These are phyloP conservation scores for Cryphonectria radicalis DNA, from an alignment of 2,329 filamentous ascomycete genomes.

Conservation along the genomic window DNA sequence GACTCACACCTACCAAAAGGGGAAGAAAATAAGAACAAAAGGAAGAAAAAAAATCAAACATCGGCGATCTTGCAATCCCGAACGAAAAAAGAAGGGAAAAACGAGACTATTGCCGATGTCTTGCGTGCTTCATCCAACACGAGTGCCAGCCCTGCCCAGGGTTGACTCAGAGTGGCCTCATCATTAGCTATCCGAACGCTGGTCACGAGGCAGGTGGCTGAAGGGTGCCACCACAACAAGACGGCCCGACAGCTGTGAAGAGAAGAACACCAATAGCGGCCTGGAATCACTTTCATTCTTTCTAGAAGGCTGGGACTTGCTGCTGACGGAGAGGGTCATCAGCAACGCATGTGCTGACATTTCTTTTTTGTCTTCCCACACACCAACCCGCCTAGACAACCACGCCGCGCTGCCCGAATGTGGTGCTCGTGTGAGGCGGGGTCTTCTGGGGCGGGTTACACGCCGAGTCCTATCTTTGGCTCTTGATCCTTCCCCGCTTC, in stretches of 20 bases:
- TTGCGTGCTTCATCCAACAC: not conserved
- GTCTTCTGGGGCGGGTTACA: not conserved
- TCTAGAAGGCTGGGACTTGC: not conserved
- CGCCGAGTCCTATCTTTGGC: constrained; percentile 10
- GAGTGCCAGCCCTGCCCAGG: not conserved
- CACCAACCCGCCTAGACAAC: not conserved
- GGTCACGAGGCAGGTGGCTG: not conserved
- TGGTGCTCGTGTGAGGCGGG: not conserved
- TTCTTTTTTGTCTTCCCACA: not conserved
- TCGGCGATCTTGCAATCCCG: not conserved
- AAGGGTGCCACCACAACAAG: not conserved
- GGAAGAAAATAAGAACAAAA: no score
- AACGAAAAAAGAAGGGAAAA: not conserved
- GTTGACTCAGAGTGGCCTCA: not conserved
- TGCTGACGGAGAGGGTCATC: not conserved
- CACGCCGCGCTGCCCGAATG: not conserved
- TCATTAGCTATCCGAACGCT: not conserved
- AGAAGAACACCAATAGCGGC: not conserved
- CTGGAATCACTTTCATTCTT: not conserved
- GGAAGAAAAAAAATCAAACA: not conserved
- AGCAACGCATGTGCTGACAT: not conserved
- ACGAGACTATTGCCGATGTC: not conserved
- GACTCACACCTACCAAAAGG: not conserved
- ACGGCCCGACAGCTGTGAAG: not conserved
- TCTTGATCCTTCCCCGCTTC: not conserved